Percentiles rank a stretch among this genome's conserved stretches.
Evolutionary conservation across 805 yeast genomes (phyloP).

Genomic region (Candida montana): DNA sequence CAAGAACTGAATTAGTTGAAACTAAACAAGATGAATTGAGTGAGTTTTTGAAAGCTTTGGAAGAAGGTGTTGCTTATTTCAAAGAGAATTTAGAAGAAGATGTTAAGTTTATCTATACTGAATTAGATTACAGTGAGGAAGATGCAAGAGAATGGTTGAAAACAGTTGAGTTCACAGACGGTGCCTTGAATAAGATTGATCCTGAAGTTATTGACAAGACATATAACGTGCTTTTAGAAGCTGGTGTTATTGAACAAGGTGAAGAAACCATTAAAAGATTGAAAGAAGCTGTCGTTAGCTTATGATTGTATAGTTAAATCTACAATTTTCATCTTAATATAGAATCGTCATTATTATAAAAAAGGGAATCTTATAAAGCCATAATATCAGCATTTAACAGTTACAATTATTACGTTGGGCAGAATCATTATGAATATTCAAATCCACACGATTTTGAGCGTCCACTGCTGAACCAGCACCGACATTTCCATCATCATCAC

Average conservation of each 20-base stretch:
- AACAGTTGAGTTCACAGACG: slow-evolving; percentile 58
- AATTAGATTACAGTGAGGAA: slow-evolving; percentile 68
- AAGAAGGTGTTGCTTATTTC: slow-evolving; percentile 67
- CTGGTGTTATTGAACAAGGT: slow-evolving; percentile 45
- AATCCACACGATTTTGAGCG: slow-evolving; percentile 26
- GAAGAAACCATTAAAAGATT: slow-evolving; percentile 27
- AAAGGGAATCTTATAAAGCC: too few species aligned
- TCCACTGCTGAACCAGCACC: slow-evolving; percentile 24
- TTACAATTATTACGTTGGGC: slow-evolving; percentile 27
- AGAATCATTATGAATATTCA: slow-evolving; percentile 28
- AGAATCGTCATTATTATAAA: too few species aligned
- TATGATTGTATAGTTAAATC: too few species aligned
- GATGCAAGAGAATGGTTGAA: slow-evolving; percentile 82
- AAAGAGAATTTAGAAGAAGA: slow-evolving; percentile 57
- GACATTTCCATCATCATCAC: slow-evolving; percentile 12
- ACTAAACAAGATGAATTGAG: slow-evolving; percentile 26
- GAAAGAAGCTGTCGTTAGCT: neutral
- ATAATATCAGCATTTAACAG: slow-evolving; percentile 20
- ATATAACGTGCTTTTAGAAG: slow-evolving; percentile 48
- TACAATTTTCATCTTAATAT: too few species aligned
- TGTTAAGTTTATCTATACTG: slow-evolving; percentile 52
- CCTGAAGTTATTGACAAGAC: slow-evolving; percentile 50
- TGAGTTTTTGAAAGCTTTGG: slow-evolving; percentile 48
- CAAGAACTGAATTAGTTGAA: slow-evolving; percentile 35
- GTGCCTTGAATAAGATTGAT: slow-evolving; percentile 40